Conservation (phyloP, 2,329 filamentous ascomycete genomes). For the Pseudogymnoascus sp. region DNA sequence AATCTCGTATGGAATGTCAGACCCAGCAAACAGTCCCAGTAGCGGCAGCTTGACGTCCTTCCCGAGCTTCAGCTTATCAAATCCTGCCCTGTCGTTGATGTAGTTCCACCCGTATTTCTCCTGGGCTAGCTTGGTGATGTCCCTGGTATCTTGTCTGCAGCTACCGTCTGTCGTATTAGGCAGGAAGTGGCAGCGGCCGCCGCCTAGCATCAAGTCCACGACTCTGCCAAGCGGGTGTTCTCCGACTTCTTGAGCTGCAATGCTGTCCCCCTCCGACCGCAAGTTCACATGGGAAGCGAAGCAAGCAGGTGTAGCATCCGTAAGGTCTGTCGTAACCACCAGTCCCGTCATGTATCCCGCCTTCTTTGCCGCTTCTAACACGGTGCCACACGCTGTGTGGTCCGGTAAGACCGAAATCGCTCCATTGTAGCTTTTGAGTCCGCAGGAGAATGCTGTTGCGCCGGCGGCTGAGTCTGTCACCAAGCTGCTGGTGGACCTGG, state of each 20-base stretch:
- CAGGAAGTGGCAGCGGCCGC: conserved; percentile 87
- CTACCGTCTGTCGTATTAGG: conserved; percentile 73
- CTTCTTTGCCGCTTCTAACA: conserved; percentile 85
- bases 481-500: conserved; percentile 71
- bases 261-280: conserved; percentile 76
- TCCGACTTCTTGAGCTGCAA: conserved; percentile 87
- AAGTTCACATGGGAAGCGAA: conserved; percentile 83
- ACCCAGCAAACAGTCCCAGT: conserved; percentile 73
- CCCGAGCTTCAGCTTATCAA: conserved; percentile 65
- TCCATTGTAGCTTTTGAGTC: conserved; percentile 89
- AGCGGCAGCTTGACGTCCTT: conserved; percentile 66
- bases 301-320: conserved; percentile 91
- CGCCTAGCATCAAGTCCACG: conserved; percentile 88
- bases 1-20: conserved; percentile 86
- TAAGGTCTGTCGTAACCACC: conserved; percentile 90
- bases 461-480: conserved; percentile 97
- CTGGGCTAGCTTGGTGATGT: conserved; percentile 66
- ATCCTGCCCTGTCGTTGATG: conserved; percentile 60
- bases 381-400: conserved; percentile 80
- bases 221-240: conserved; percentile 77
- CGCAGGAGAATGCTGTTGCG: conserved; percentile 92
- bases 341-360: conserved; percentile 88
- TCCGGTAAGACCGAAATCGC: conserved; percentile 87
- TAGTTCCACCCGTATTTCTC: conserved; percentile 74
- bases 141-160: conserved; percentile 70